Evolutionary conservation across 2,329 filamentous ascomycete genomes (phyloP), one percentile per base, ranked within the genome.

Genomic region (Pseudodiploospora longispora): DNA sequence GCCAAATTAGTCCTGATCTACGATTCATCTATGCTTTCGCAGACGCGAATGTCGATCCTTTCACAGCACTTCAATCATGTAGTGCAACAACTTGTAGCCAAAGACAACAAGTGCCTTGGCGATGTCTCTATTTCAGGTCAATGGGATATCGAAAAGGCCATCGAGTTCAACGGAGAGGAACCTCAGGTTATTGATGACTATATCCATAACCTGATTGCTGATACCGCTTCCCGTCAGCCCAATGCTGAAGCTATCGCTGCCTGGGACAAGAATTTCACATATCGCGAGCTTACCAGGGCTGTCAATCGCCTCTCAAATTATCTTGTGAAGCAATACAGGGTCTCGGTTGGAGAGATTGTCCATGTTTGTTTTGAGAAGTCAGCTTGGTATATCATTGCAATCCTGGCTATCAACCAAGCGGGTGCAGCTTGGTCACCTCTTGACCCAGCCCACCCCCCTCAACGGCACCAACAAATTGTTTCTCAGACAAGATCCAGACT

Each of bases 381-480:
- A 19, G 19, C 41, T 34, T 44, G 41, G 41, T 36, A 40, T 31
- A 19, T 44, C 5, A 27, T 47, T 12, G 38, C 41, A 6, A 44
- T 41, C 8, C 38, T 47, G 4, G 45, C 45, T 3, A 47, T 47
- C 9, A 44, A 44, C 9, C 43, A 47, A 37, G 45, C 45, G 3
- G 45, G 45, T 29, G 45, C 41, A 10, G 45, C 45, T 12, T 47
- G 41, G 41, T 37, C 31, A 33, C 45, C 45, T 1, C 41, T 47
- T 3, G 45, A 47, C 6, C 45, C 45, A 4, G 39, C 41, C 19
- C 45, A 47, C n/a, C 45, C 45, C 6, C 10, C 29, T 19, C 36
- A 47, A 19, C 45, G 45, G 27, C 41, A 44, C 5, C 33, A 50
- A 10, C 31, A 43, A 6, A 32, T 55, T 27, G 33, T 53, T 27